Base-by-base conservation (phyloP, 768 basidiomycete genomes). In the Naganishia kalamii region DNA sequence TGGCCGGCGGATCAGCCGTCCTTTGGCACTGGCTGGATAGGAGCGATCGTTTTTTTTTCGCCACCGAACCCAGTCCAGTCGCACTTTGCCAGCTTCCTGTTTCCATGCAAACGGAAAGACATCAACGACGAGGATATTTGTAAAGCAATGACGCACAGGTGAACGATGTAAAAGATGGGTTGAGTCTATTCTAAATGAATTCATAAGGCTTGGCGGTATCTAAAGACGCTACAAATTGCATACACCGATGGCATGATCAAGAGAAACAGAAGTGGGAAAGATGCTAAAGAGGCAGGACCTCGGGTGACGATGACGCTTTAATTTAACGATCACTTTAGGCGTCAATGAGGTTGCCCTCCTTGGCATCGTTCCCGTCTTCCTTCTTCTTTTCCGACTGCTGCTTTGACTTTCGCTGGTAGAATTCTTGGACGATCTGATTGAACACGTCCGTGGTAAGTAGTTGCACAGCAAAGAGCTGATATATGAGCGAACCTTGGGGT, bases 381-480 rank as follows among this genome's bases (percentile, higher is more conserved):
- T 71, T 61, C 66, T 69, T 69, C 61, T 60, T 51, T 37, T 62
- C 66, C 8, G 30, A 29, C 29, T 60, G 60, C 69, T 62, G 61
- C 62, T 52, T 65, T 15, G 75, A 40, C 62, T 93, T 92, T 73
- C 92, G 87, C 48, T 84, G 87, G 74, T 96, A 96, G 79, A 88
- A 96, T 80, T 96, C 92, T 67, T 84, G 85, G 73, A 96, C 87
- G 75, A 96, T 93, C 75, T 78, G 5, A 21, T 25, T 32, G 8
- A 43, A 33, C 2, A 15, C 23, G 40, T 8, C 3, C 17, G 25
- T 27, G 25, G 11, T 4, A 33, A 43, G 25, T 27, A 19, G 21
- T 19, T 25, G 32, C 21, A 7, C 23, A 59, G 19, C 4, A 6
- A 21, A 40, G 1, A 17, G 11, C 17, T 3, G 17, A 5, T 23